Percentiles rank a stretch among this genome's conserved stretches.
These are phyloP conservation scores for Turritis glabra DNA, from an alignment of 345 rosid species.

Conservation along the genomic window DNA sequence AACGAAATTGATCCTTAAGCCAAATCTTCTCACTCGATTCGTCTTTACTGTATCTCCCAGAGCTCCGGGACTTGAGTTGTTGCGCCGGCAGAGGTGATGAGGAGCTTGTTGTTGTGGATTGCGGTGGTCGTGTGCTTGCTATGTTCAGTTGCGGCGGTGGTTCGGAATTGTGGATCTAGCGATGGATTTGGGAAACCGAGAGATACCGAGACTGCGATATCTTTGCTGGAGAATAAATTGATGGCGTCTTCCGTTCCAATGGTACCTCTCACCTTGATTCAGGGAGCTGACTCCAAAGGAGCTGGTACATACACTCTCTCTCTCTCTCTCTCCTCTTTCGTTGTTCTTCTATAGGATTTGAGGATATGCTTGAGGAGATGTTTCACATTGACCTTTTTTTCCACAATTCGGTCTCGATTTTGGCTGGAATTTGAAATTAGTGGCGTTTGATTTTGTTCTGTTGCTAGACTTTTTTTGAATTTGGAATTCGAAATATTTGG, in stretches of 20 bases:
- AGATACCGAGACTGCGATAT: constrained; percentile 33
- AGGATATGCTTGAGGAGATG: not conserved
- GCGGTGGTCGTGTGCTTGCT: constrained; percentile 25
- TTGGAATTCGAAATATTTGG: too few relatives aligned
- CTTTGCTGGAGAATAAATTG: constrained; percentile 34
- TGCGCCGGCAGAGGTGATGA: constrained; percentile 16
- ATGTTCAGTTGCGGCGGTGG: constrained; percentile 19
- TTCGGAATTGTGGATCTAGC: constrained; percentile 49
- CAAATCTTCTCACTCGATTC: constrained; percentile 23
- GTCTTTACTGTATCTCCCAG: constrained; percentile 11
- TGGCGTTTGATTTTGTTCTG: not conserved
- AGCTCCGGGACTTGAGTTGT: constrained; percentile 17
- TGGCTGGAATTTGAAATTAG: not conserved
- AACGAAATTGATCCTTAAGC: constrained; percentile 4
- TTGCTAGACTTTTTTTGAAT: not conserved
- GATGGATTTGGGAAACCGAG: constrained; percentile 35
- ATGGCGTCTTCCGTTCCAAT: constrained; percentile 41
- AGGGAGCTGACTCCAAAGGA: constrained; percentile 81
- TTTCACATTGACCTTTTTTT: not conserved
- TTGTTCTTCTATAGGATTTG: not conserved
- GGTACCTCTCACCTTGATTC: constrained; percentile 80
- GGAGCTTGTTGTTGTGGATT: not conserved
- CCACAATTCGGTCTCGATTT: not conserved
- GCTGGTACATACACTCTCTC: constrained; percentile 53
- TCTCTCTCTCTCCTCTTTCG: not conserved